These are phyloP conservation scores for Rhizopus stolonifer DNA, from an alignment of 371 early-diverging fungal species.

Conservation along the genomic window DNA sequence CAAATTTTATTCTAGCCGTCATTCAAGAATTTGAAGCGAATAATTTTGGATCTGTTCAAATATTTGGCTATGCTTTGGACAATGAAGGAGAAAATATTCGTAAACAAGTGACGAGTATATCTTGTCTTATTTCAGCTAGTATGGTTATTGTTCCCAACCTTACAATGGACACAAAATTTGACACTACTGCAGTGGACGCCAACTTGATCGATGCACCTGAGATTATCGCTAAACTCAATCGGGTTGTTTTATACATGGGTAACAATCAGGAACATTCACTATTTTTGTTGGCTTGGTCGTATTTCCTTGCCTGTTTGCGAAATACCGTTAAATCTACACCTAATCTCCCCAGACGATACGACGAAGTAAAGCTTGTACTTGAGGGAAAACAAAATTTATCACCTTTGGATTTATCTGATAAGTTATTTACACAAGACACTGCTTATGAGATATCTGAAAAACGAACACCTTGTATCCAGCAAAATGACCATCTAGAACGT, in stretches of 20 bases:
- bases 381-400: slow-evolving; percentile 15
- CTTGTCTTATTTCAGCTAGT: slow-evolving; percentile 21
- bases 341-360: slow-evolving; percentile 14
- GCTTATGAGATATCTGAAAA: background rate
- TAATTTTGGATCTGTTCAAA: slow-evolving; percentile 34
- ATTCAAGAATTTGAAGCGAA: slow-evolving; percentile 44
- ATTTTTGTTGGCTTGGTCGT: slow-evolving; percentile 47
- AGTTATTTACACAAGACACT: slow-evolving; percentile 15
- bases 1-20: slow-evolving; percentile 19
- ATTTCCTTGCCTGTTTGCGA: slow-evolving; percentile 27
- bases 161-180: slow-evolving; percentile 6
- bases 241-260: slow-evolving; percentile 30
- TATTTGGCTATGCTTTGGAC: slow-evolving; percentile 33
- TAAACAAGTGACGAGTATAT: slow-evolving; percentile 23
- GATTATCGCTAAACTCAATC: slow-evolving; percentile 28
- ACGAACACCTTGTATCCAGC: slow-evolving; percentile 18
- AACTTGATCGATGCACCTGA: slow-evolving; percentile 25
- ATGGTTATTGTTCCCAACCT: slow-evolving; percentile 6
- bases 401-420: slow-evolving; percentile 15
- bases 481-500: slow-evolving; percentile 21
- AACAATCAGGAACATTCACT: slow-evolving; percentile 25
- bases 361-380: slow-evolving; percentile 12
- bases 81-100: slow-evolving; percentile 29
- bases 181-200: background rate
- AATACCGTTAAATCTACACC: slow-evolving; percentile 5